Conservation (phyloP, 306 rosid species). For the Rosa rugosa region DNA sequence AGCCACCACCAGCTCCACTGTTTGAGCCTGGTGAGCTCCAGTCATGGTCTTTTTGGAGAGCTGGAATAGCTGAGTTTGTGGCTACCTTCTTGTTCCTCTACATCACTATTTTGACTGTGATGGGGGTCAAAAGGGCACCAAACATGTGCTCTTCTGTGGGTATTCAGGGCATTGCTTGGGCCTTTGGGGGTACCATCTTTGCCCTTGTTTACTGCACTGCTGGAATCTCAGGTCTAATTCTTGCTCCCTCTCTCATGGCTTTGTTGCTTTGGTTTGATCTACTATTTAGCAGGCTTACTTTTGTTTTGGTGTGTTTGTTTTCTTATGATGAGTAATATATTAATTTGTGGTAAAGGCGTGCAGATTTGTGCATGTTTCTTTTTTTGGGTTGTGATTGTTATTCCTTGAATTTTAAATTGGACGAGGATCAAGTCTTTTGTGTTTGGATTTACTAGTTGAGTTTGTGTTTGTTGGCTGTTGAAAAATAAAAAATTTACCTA, state of each 20-base stretch:
- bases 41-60: slow-evolving; percentile 50
- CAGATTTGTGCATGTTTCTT: not conserved
- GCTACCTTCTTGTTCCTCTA: slow-evolving; percentile 49
- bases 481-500: not conserved
- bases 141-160: slow-evolving; percentile 42
- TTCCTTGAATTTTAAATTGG: not conserved
- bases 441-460: not conserved
- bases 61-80: slow-evolving; percentile 47
- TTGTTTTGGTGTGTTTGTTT: not conserved
- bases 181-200: slow-evolving; percentile 51
- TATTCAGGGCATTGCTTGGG: slow-evolving; percentile 49
- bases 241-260: not conserved
- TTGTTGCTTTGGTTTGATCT: slow-evolving; percentile 9
- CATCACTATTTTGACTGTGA: slow-evolving; percentile 46
- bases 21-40: slow-evolving; percentile 48
- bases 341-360: not conserved
- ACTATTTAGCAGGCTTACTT: not conserved
- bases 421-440: not conserved
- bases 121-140: slow-evolving; percentile 29
- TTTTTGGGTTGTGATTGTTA: not conserved
- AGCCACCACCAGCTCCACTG: slow-evolving; percentile 45
- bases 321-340: not conserved
- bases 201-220: slow-evolving; percentile 50
- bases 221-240: slow-evolving; percentile 40
- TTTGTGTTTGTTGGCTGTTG: not conserved